Conservation (phyloP, 2,329 filamentous ascomycete genomes). For the Botrytis hyacinthi region DNA sequence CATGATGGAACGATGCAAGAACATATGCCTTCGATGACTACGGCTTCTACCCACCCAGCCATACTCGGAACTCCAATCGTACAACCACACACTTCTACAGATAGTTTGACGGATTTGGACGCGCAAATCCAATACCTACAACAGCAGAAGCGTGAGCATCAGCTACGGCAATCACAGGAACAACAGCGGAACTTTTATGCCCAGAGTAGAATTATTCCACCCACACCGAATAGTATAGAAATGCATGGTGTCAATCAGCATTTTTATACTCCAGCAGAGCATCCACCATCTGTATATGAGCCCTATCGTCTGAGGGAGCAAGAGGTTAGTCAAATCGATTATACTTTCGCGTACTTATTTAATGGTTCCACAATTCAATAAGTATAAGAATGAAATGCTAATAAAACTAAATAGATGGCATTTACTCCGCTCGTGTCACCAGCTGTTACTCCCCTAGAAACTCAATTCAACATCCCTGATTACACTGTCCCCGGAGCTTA, state of each 20-base stretch:
- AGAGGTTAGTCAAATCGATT: constrained; percentile 51
- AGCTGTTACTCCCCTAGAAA: constrained; percentile 77
- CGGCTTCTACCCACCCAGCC: constrained; percentile 43
- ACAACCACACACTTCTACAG: constrained; percentile 48
- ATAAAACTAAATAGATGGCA: constrained; percentile 54
- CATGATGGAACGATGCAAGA: constrained; percentile 44
- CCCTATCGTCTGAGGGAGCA: constrained; percentile 62
- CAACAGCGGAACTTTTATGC: constrained; percentile 54
- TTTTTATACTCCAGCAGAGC: constrained; percentile 57
- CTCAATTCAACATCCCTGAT: constrained; percentile 58
- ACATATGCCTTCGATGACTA: constrained; percentile 50
- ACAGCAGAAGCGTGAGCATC: constrained; percentile 60
- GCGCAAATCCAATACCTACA: constrained; percentile 65
- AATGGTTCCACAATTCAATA: neutral
- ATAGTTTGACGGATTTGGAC: constrained; percentile 59
- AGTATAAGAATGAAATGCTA: neutral
- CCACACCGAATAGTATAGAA: constrained; percentile 78
- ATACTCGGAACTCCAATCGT: constrained; percentile 43
- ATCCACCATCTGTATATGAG: constrained; percentile 61
- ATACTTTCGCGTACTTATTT: neutral
- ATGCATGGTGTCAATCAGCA: constrained; percentile 59
- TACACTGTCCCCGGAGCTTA: constrained; percentile 65
- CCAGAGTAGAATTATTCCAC: constrained; percentile 64
- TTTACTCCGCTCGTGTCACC: constrained; percentile 82
- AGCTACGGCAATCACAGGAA: constrained; percentile 46